A percentile compares a stretch with the other conserved stretches of the same genome.
phyloP scores from a whole-genome alignment of 202 grass and related monocot genomes.

The Panicum virgatum region DNA sequence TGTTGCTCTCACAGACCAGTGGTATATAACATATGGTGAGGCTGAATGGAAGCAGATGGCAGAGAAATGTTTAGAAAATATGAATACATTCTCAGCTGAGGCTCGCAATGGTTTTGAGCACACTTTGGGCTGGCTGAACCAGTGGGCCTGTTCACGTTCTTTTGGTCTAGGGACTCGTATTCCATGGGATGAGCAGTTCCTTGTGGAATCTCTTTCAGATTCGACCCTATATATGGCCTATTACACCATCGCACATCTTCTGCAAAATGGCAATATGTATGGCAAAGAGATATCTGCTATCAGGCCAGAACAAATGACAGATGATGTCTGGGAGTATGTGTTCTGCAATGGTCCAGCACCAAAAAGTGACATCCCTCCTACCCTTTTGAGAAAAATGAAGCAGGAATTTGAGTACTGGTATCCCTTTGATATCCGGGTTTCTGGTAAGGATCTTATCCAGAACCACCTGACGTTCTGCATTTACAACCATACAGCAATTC shows the following conservation, averaged over 20 bases:
- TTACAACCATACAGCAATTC: slow-evolving; percentile 63
- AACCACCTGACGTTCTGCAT: slow-evolving; percentile 72
- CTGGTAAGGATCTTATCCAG: slow-evolving; percentile 73
- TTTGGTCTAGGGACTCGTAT: slow-evolving; percentile 78
- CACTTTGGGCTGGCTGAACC: slow-evolving; percentile 82
- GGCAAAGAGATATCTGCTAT: slow-evolving; percentile 29
- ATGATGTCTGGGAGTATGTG: slow-evolving; percentile 66
- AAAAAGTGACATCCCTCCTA: slow-evolving; percentile 40
- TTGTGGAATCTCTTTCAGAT: slow-evolving; percentile 88
- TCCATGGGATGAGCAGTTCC: slow-evolving; percentile 84
- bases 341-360: slow-evolving; percentile 50
- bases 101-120: slow-evolving; percentile 79
- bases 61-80: slow-evolving; percentile 52
- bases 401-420: slow-evolving; percentile 79
- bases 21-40: slow-evolving; percentile 78
- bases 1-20: slow-evolving; percentile 74
- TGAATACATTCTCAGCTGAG: slow-evolving; percentile 62
- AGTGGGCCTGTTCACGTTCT: slow-evolving; percentile 85
- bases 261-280: slow-evolving; percentile 91
- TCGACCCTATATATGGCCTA: slow-evolving; percentile 92
- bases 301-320: slow-evolving; percentile 63
- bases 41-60: slow-evolving; percentile 63
- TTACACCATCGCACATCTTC: slow-evolving; percentile 69
- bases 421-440: slow-evolving; percentile 69
- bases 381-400: slow-evolving; percentile 55